Evolutionary conservation across 768 basidiomycete species (phyloP).

Genomic region (Podaxis mareebaensis): DNA sequence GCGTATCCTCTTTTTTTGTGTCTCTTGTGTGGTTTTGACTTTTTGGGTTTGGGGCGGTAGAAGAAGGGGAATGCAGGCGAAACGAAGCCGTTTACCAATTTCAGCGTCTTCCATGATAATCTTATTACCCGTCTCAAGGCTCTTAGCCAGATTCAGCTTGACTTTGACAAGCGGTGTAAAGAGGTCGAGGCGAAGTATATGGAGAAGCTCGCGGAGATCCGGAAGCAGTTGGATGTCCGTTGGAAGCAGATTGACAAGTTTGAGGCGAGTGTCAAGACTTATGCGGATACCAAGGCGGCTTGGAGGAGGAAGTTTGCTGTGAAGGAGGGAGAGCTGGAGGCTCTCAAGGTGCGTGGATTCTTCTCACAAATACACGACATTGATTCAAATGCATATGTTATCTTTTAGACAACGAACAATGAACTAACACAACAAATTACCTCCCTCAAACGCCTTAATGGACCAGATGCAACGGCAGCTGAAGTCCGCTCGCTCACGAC

Average conservation of each 20-base stretch:
- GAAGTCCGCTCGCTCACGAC: slow-evolving; percentile 72
- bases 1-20: slow-evolving; percentile 28
- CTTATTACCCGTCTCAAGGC: slow-evolving; percentile 85
- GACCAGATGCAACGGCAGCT: slow-evolving; percentile 53
- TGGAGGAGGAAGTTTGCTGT: slow-evolving; percentile 79
- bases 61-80: slow-evolving; percentile 77
- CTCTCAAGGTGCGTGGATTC: slow-evolving; percentile 62
- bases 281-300: slow-evolving; percentile 74
- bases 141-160: slow-evolving; percentile 78
- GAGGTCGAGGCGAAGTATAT: slow-evolving; percentile 72
- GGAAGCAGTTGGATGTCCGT: slow-evolving; percentile 82
- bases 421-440: slow-evolving; percentile 66
- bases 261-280: slow-evolving; percentile 79
- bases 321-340: slow-evolving; percentile 90
- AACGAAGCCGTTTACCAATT: slow-evolving; percentile 93
- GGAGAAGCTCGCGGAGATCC: slow-evolving; percentile 76
- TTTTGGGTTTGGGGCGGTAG: slow-evolving; percentile 32
- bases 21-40: background rate
- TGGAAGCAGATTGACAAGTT: slow-evolving; percentile 95
- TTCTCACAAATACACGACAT: background rate
- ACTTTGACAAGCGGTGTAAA: slow-evolving; percentile 85
- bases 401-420: slow-evolving; percentile 60
- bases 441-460: slow-evolving; percentile 54
- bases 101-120: slow-evolving; percentile 92
- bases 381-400: background rate